Conservation (phyloP, 2,329 filamentous ascomycete genomes). For the Huntiella savannae region DNA sequence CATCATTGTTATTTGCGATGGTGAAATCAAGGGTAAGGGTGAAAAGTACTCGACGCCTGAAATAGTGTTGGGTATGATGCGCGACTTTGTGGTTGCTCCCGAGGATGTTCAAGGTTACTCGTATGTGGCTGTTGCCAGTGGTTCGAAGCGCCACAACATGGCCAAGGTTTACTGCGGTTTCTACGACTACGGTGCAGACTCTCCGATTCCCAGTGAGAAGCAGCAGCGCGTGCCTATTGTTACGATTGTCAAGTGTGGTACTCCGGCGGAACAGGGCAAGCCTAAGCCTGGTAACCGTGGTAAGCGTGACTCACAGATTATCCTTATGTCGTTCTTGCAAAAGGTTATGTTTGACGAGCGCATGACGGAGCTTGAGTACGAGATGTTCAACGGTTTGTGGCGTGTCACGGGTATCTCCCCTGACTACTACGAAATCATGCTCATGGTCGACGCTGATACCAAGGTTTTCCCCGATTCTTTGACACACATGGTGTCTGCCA, state of each 20-base stretch:
- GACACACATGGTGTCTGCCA: constrained; percentile 96
- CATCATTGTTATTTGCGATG: constrained; percentile 90
- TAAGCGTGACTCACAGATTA: constrained; percentile 97
- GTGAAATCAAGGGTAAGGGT: constrained; percentile 90
- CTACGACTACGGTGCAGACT: constrained; percentile 82
- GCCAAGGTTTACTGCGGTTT: constrained; percentile 96
- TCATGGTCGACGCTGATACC: constrained; percentile 98
- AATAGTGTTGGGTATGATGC: constrained; percentile 82
- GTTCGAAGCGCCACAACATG: constrained; percentile 98
- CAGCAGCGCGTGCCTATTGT: constrained; percentile 98
- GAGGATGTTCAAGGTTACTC: constrained; percentile 80
- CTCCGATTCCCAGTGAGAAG: constrained; percentile 60
- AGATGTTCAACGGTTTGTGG: constrained; percentile 99
- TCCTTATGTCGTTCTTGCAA: constrained; percentile 97
- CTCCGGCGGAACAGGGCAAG: constrained; percentile 61
- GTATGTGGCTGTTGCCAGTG: constrained; percentile 89
- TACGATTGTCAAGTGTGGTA: constrained; percentile 87
- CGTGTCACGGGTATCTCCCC: constrained; percentile 96
- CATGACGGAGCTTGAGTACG: constrained; percentile 97
- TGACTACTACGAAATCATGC: constrained; percentile 91
- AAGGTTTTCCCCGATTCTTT: constrained; percentile 97
- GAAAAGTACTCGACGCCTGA: constrained; percentile 78
- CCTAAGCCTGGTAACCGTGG: constrained; percentile 91
- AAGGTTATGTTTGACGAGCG: constrained; percentile 99
- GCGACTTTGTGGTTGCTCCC: constrained; percentile 60